phyloP scores from a whole-genome alignment of 176 grass and related monocot species.

The Musa itinerans region DNA sequence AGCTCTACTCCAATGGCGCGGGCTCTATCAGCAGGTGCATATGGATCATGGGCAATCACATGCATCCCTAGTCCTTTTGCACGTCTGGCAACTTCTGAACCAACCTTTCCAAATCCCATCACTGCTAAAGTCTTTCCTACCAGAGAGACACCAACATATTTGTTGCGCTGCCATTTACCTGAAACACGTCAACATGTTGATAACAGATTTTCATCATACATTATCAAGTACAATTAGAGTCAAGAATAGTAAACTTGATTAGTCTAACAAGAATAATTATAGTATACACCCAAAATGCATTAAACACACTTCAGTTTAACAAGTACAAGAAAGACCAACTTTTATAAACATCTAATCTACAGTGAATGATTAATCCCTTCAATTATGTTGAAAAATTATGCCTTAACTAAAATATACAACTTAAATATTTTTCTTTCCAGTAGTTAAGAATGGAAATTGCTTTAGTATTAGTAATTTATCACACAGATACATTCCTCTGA shows the following conservation, averaged over 20 bases:
- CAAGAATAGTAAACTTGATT: too few species aligned
- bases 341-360: neutral
- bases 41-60: conserved; percentile 19
- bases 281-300: too few species aligned
- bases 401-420: neutral
- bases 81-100: conserved; percentile 15
- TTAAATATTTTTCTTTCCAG: too few species aligned
- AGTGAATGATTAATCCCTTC: neutral
- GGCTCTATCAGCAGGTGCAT: conserved; percentile 15
- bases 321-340: neutral
- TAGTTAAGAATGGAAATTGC: too few species aligned
- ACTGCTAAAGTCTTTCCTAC: conserved; percentile 14
- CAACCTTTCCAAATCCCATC: conserved; percentile 16
- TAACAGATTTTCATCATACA: neutral
- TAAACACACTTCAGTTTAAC: neutral
- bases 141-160: conserved; percentile 15
- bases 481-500: too few species aligned
- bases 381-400: neutral
- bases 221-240: too few species aligned
- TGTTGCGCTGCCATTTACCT: conserved; percentile 18
- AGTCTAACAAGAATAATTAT: too few species aligned
- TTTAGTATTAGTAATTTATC: too few species aligned
- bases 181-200: neutral
- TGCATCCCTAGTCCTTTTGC: conserved; percentile 16
- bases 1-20: conserved; percentile 9